Percentiles rank a stretch among this genome's conserved stretches.
phyloP scores from a whole-genome alignment of 1,284 basidiomycete species.

The Tremellales sp. region DNA sequence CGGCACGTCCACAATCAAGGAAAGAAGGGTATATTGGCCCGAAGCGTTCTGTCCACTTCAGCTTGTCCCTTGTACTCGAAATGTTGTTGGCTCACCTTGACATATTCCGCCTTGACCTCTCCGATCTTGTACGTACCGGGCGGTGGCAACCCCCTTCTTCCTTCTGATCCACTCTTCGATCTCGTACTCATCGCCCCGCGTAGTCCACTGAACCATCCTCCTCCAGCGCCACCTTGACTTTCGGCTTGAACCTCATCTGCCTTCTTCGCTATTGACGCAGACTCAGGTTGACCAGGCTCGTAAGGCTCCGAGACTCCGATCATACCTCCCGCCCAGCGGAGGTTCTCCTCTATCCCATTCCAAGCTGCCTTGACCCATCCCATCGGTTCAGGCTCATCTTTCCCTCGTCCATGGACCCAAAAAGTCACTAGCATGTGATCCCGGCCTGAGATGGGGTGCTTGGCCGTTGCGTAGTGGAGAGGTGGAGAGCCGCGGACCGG shows the following conservation, averaged over 20 bases:
- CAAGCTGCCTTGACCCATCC: constrained; percentile 23
- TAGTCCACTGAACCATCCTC: constrained; percentile 10
- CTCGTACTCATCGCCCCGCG: background rate
- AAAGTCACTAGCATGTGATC: constrained; percentile 48
- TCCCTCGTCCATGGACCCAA: constrained; percentile 46
- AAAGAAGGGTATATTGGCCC: constrained; percentile 39
- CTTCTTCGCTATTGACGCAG: background rate
- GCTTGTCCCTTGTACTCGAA: too few species aligned
- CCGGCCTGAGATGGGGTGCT: constrained; percentile 38
- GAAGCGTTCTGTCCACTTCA: constrained; percentile 27
- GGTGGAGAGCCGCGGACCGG: constrained; percentile 42
- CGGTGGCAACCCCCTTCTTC: constrained; percentile 27
- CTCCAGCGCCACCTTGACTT: background rate
- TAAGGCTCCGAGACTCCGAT: constrained; percentile 5
- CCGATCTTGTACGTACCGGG: constrained; percentile 47
- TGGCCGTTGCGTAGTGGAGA: constrained; percentile 33
- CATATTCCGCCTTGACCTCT: constrained; percentile 46
- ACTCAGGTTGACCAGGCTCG: background rate
- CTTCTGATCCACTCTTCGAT: constrained; percentile 3
- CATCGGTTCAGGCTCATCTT: constrained; percentile 38
- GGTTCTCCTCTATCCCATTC: constrained; percentile 4
- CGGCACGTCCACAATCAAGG: constrained; percentile 45
- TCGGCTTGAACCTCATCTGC: background rate
- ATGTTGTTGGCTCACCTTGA: constrained; percentile 33
- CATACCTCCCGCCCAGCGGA: background rate